Base-by-base conservation (phyloP, 2,329 filamentous ascomycete genomes). In the Aureobasidium leucospermi region DNA sequence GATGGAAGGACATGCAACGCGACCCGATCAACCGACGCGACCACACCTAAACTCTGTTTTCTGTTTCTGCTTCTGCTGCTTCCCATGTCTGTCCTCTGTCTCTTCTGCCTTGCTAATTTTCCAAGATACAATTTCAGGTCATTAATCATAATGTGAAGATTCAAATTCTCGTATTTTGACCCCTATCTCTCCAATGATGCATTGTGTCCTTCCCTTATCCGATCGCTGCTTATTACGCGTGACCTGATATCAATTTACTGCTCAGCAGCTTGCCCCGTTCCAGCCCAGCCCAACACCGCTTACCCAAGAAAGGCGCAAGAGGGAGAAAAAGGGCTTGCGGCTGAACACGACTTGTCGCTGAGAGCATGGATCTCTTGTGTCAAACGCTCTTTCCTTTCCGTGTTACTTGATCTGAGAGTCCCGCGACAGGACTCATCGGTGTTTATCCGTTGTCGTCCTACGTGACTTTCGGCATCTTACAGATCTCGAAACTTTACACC, bases 11-110 rank as follows among this genome's bases (percentile, higher is more conserved):
- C 6, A 31, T 13, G 31, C 47, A 34, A 49, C 16, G 47, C 47
- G 47, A 48, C 23, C 23, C 23, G 23, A 23, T 23, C 23, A 23
- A 23, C 23, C 23, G 23, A 23, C 23, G 23, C 23, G 23, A 49
- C 47, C 32, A 52, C 34, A 52, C 48, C 48, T 41, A 29, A 41
- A 52, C 48, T 52, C 34, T 39, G 48, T 52, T 52, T 51, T 19
- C n/a, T 15, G n/a, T 19, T 29, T 32, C 16, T 23, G 34, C 48
- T 39, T 29, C 16, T 49, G 6, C 16, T 47, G 28, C 13, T 2
- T 49, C 10, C 23, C 23, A 23, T 23, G 23, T 23, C 23, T 23
- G 23, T 23, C 23, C 23, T 23, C 23, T 23, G 23, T 23, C 23
- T 23, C 23, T 23, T 23, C 23, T 23, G 23, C 23, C 3, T 4